These are phyloP conservation scores for Pyrenula massariospora DNA, from an alignment of 495 filamentous ascomycete species.

Conservation along the genomic window DNA sequence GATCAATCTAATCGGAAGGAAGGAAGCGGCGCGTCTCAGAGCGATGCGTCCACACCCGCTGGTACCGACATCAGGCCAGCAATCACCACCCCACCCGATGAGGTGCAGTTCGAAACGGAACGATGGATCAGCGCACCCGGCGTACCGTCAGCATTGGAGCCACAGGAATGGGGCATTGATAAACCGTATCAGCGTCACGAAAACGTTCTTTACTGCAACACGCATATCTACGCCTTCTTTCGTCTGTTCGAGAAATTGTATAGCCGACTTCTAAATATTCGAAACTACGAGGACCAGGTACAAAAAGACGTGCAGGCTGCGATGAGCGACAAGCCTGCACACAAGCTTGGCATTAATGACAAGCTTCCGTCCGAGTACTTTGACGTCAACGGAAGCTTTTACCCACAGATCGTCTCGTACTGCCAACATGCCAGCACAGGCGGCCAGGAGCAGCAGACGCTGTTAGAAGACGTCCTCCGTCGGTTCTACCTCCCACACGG, in stretches of 20 bases:
- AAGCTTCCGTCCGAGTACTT: conserved; percentile 76
- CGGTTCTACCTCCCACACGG: conserved; percentile 80
- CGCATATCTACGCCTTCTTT: conserved; percentile 87
- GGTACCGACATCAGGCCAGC: conserved; percentile 40
- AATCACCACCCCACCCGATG: conserved; percentile 31
- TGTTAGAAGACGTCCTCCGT: conserved; percentile 80
- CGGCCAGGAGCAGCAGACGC: conserved; percentile 58
- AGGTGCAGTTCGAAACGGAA: conserved; percentile 34
- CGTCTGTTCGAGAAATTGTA: conserved; percentile 82
- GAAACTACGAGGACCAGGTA: conserved; percentile 61
- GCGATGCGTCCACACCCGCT: conserved; percentile 72
- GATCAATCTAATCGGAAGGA: conserved; percentile 67
- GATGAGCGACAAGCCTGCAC: conserved; percentile 45
- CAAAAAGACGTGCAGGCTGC: conserved; percentile 58
- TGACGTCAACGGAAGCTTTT: conserved; percentile 57
- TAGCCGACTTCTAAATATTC: conserved; percentile 69
- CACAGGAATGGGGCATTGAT: conserved; percentile 62
- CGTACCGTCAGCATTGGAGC: conserved; percentile 34
- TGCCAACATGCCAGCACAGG: conserved; percentile 57
- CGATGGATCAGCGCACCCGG: conserved; percentile 51
- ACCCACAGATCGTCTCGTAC: conserved; percentile 56
- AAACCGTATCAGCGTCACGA: conserved; percentile 65
- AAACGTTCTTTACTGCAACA: conserved; percentile 83
- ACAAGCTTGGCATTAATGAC: conserved; percentile 64
- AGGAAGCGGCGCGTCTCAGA: conserved; percentile 58